Evolutionary conservation across 441 rosid species (phyloP), one percentile per base, ranked within the genome.

Genomic region (Theobroma grandiflorum): DNA sequence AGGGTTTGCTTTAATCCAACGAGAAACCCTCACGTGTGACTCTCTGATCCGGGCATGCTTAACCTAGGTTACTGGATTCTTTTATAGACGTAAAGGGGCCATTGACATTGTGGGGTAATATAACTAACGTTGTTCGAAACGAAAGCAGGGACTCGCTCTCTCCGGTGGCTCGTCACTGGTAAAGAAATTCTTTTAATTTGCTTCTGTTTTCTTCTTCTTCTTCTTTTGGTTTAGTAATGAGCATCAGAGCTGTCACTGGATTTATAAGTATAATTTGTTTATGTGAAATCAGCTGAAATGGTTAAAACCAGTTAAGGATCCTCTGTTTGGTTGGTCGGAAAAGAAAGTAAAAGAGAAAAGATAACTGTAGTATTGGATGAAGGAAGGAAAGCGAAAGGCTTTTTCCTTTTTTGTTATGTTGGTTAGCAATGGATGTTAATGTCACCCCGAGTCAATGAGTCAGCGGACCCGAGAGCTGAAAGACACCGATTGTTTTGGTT

Each of bases 281-380:
- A 14, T 6, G n/a, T 35, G 35, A 63, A 35, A 63, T 35, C 49
- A 45, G 49, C 49, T 45, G 1, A 45, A 6, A 45, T 45, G 49
- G 7, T 45, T 5, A 1, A 45, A 10, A 45, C 10, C 7, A 45
- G 57, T 37, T 18, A 26, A 6, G 33, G 31, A 9, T 18, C 2
- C 12, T 57, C 71, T 78, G 79, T 73, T 83, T 76, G 81, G 73
- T 67, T 83, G 68, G 35, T 67, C 76, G 52, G 81, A 78, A 78
- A 63, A 59, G 74, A 62, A 45, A 79, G 43, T 78, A 45, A 72
- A 78, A 74, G 1, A 20, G 2, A 20, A 72, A 55, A 20, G 61
- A 40, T 31, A 61, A 22, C 15, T 49, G 14, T 14, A 49, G 53
- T 55, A 9, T n/a, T 55, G 3, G 10, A 14, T 55, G n/a, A 18